phyloP scores from a whole-genome alignment of 2,329 filamentous ascomycete genomes.

The Leptographium galeiforme region DNA sequence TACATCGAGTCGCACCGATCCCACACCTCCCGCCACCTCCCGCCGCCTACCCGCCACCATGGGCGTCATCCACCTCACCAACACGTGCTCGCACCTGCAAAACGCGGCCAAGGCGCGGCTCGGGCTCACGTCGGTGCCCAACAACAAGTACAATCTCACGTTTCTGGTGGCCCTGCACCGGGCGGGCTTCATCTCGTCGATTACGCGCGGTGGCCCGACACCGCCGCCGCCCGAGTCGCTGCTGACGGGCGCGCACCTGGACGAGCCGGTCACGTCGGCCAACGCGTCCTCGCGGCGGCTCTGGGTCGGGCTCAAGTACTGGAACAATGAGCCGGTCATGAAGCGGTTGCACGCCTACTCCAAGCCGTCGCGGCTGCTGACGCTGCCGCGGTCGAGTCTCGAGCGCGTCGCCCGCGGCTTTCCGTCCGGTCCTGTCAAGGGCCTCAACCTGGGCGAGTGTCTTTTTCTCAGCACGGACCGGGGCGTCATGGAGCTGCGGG shows the following conservation, averaged over 20 bases:
- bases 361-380: conserved; percentile 62
- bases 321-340: conserved; percentile 68
- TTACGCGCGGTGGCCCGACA: conserved; percentile 55
- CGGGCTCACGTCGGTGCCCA: conserved; percentile 69
- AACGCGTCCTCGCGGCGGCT: conserved; percentile 65
- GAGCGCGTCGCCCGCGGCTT: conserved; percentile 55
- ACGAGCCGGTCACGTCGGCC: conserved; percentile 46
- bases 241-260: conserved; percentile 18
- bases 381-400: conserved; percentile 48
- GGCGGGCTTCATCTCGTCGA: conserved; percentile 65
- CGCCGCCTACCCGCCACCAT: conserved; percentile 13
- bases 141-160: conserved; percentile 66
- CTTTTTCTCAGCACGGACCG: conserved; percentile 66
- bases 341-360: conserved; percentile 51
- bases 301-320: conserved; percentile 88
- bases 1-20: neutral
- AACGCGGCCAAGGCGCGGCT: conserved; percentile 78
- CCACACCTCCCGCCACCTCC: neutral
- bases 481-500: conserved; percentile 68
- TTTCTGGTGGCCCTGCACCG: conserved; percentile 68
- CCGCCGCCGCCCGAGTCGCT: conserved; percentile 35
- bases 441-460: conserved; percentile 68
- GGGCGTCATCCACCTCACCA: conserved; percentile 54
- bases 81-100: conserved; percentile 83
- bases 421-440: conserved; percentile 55